phyloP scores from a whole-genome alignment of 2,329 filamentous ascomycete species.

The Trichoderma breve region DNA sequence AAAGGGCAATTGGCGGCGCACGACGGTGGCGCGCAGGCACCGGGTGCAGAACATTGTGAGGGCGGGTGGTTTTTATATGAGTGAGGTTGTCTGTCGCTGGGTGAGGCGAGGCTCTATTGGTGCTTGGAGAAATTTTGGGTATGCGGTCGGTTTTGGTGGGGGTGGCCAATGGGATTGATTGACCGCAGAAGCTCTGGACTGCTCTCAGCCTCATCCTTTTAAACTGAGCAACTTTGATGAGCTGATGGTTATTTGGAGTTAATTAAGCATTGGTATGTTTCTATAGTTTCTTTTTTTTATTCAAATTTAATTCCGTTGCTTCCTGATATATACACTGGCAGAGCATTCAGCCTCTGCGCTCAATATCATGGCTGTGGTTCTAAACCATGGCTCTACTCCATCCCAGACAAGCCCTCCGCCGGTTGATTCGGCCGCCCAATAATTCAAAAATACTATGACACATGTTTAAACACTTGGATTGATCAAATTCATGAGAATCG shows the following conservation, averaged over 20 bases:
- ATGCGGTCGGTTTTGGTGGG: slow-evolving; percentile 19
- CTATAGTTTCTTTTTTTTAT: slow-evolving; percentile 14
- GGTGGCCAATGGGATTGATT: slow-evolving; percentile 29
- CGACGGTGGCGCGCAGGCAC: slow-evolving; percentile 48
- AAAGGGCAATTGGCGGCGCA: slow-evolving; percentile 32
- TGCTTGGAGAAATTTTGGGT: slow-evolving; percentile 30
- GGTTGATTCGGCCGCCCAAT: background rate
- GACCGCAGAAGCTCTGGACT: slow-evolving; percentile 14
- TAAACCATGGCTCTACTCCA: slow-evolving; percentile 14
- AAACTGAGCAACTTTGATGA: background rate
- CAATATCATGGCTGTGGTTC: slow-evolving; percentile 16
- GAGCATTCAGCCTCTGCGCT: slow-evolving; percentile 28
- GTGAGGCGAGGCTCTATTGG: slow-evolving; percentile 28
- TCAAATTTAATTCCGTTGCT: slow-evolving; percentile 27
- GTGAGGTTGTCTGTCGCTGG: slow-evolving; percentile 31
- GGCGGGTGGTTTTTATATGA: slow-evolving; percentile 16
- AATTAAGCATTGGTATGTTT: background rate
- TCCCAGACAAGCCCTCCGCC: background rate
- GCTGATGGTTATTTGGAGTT: background rate
- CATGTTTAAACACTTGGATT: background rate
- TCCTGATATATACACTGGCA: slow-evolving; percentile 37
- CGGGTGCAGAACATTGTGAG: slow-evolving; percentile 43
- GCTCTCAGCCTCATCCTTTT: slow-evolving; percentile 31
- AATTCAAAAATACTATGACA: background rate
- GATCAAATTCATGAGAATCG: slow-evolving; percentile 31